phyloP scores from a whole-genome alignment of 352 stramenopile genomes.

The Globisporangium okanoganense region DNA sequence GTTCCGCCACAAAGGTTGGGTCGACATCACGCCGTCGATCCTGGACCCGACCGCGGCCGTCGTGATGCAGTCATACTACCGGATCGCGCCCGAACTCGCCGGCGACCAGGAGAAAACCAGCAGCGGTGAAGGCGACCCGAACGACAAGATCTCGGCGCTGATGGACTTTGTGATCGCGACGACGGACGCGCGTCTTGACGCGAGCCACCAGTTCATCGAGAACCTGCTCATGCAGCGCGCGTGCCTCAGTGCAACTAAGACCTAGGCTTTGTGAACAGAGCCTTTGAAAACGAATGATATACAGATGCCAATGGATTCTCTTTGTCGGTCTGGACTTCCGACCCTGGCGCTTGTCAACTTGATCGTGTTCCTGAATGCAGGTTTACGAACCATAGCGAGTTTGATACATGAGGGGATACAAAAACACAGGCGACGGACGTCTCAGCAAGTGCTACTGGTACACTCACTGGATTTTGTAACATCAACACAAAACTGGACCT shows the following conservation, averaged over 20 bases:
- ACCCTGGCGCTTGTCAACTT: too few relatives aligned
- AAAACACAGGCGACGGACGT: too few relatives aligned
- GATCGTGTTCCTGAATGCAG: too few relatives aligned
- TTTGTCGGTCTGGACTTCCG: too few relatives aligned
- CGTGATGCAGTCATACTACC: constrained; percentile 18
- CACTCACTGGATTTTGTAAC: too few relatives aligned
- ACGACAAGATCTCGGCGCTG: constrained; percentile 15
- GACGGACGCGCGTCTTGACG: constrained; percentile 10
- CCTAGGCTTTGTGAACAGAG: background rate
- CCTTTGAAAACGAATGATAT: background rate
- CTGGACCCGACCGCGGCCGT: constrained; percentile 8
- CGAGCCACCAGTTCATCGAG: constrained; percentile 17
- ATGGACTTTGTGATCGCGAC: constrained; percentile 18
- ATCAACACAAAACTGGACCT: too few relatives aligned
- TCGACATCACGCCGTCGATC: constrained; percentile 12
- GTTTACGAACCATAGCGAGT: too few relatives aligned
- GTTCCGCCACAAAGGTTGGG: constrained; percentile 13
- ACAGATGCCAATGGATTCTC: too few relatives aligned
- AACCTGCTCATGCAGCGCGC: constrained; percentile 12
- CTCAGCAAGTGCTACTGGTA: too few relatives aligned
- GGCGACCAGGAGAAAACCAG: background rate
- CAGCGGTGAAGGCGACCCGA: background rate
- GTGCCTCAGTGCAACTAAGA: background rate
- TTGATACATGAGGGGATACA: too few relatives aligned
- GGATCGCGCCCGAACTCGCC: constrained; percentile 11